A percentile compares a stretch with the other conserved stretches of the same genome.
Conservation (phyloP, 2,329 filamentous ascomycete species). For the Aspergillus eucalypticola region DNA sequence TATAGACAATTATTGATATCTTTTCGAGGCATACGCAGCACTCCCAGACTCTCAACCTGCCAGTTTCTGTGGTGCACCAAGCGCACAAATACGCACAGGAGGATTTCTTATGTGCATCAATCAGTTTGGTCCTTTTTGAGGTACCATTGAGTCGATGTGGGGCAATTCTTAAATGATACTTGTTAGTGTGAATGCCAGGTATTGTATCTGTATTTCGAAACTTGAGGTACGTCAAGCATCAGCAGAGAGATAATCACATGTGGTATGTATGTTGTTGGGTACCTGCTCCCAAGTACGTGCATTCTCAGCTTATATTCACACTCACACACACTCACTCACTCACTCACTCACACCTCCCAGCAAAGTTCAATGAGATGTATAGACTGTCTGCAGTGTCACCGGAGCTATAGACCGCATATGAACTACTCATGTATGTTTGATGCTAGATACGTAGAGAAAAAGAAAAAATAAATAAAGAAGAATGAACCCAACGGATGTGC, state of each 20-base stretch:
- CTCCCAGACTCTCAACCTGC: not conserved
- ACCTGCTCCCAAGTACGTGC: not conserved
- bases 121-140: not conserved
- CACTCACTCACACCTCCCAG: not conserved
- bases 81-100: not conserved
- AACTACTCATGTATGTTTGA: not conserved
- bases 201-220: constrained; percentile 9
- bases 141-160: not conserved
- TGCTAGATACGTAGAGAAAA: not conserved
- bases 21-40: too few relatives aligned
- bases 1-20: too few relatives aligned
- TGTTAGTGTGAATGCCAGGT: constrained; percentile 3
- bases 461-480: not conserved
- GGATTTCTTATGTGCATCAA: constrained; percentile 3
- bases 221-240: not conserved
- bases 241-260: not conserved
- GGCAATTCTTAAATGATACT: not conserved
- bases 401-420: not conserved
- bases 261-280: constrained; percentile 4
- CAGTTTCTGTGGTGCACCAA: not conserved
- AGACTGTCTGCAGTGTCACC: constrained; percentile 8
- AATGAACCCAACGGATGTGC: not conserved
- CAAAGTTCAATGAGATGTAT: constrained; percentile 13
- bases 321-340: too few relatives aligned
- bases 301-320: not conserved